Evolutionary conservation across 768 basidiomycete species (phyloP), one percentile per base, ranked within the genome.

Genomic region (Leccinum imitatum): DNA sequence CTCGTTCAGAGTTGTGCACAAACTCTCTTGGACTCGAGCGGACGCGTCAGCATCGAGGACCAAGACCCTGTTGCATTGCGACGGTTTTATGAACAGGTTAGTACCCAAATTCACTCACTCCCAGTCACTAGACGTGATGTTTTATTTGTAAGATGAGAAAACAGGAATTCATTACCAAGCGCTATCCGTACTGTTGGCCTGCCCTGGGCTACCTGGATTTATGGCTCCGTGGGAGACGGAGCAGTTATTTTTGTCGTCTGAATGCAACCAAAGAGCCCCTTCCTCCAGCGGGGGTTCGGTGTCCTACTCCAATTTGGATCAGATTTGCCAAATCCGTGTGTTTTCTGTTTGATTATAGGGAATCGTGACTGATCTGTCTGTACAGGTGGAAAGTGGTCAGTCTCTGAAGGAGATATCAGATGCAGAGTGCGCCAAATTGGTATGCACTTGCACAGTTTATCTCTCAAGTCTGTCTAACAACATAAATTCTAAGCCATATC

Each of bases 71-170:
- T 3, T 23, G 59, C 65, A 0, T 44, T 64, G 1, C 44, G 21
- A 55, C 11, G 8, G 2, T 70, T 70, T 27, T 55, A 66, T 30
- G n/a, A 68, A 4, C 0, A 41, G 30, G 69, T 70, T 54, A 31
- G 62, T 56, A 7, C 15, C 58, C 33, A 30, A 19, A 10, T 27
- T 8, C n/a, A 25, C 35, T 41, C n/a, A 25, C 35, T 41, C 27
- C 4, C 11, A 52, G 41, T 33, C 31, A 30, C 47, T 44, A 41
- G 27, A 5, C 44, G 41, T 58, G 4, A 10, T 56, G n/a, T 57
- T 27, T 27, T 23, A 13, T 4, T 23, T 19, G 17, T 17, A 58
- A 67, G 67, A 27, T 65, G 2, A 68, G 62, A 53, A 57, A 37
- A 21, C 14, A 13, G 8, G 25, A 70, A 6, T 61, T 59, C 10